These are phyloP conservation scores for Cryoendolithus antarcticus DNA, from an alignment of 2,329 filamentous ascomycete species.

Conservation along the genomic window DNA sequence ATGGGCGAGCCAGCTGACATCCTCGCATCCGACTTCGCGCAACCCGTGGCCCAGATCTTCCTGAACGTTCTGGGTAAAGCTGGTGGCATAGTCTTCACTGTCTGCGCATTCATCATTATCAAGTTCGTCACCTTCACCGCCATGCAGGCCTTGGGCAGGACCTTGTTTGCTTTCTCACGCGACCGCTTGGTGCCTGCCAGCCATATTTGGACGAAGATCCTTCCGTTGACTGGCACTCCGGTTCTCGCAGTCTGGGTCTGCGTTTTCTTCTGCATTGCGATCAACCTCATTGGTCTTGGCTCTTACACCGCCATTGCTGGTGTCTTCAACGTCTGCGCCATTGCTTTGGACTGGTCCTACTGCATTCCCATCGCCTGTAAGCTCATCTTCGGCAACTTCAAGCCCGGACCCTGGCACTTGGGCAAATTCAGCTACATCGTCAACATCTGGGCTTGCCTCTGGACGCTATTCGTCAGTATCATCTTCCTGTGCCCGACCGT, in stretches of 20 bases:
- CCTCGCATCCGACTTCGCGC: conserved; percentile 33
- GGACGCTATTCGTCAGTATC: conserved; percentile 42
- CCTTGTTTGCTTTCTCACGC: conserved; percentile 44
- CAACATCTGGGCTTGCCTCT: conserved; percentile 38
- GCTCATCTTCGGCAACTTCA: conserved; percentile 36
- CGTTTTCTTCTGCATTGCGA: conserved; percentile 41
- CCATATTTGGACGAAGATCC: conserved; percentile 38
- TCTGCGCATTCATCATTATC: conserved; percentile 45
- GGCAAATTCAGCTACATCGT: conserved; percentile 30
- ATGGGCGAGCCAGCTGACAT: conserved; percentile 41
- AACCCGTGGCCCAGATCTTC: conserved; percentile 47
- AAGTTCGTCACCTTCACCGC: conserved; percentile 48
- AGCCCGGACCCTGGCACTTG: conserved; percentile 41
- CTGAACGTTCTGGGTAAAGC: conserved; percentile 44
- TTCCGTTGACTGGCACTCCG: conserved; percentile 38
- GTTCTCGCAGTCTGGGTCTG: conserved; percentile 45
- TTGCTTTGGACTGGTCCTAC: conserved; percentile 44
- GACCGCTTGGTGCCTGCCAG: conserved; percentile 39
- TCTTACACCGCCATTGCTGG: conserved; percentile 41
- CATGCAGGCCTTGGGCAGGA: conserved; percentile 41
- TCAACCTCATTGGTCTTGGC: conserved; percentile 48
- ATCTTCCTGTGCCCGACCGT: conserved; percentile 43
- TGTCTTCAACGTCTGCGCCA: conserved; percentile 44
- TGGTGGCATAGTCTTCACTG: conserved; percentile 42
- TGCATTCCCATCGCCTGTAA: conserved; percentile 45